Evolutionary conservation across 805 yeast species (phyloP), one percentile per base, ranked within the genome.

Genomic region (Nakazawaea molendinolei): DNA sequence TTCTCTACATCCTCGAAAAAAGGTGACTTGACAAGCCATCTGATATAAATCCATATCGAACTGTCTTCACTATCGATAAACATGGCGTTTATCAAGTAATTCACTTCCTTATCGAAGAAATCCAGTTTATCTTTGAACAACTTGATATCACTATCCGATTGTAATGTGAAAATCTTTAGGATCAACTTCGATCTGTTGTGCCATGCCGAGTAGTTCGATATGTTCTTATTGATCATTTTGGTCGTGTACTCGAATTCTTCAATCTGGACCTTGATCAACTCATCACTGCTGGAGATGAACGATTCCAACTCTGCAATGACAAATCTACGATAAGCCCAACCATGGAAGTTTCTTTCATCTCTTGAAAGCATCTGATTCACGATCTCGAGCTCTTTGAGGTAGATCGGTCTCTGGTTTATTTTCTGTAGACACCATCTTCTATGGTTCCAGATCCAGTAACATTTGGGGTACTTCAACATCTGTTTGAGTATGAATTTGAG

Each of bases 381-480:
- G 7, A 87, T 67, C 1, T 57, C 65, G 48, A 92, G 58, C 54
- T 92, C 98, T 4, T 36, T 23, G n/a, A 15, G 16, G 10, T 31
- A 36, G 2, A 36, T 17, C 22, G 50, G 53, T n/a, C 63, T 54
- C 92, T 94, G 86, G 36, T 79, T 60, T 8, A 80, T 74, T 24
- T 35, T 21, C 0, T 51, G 47, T 26, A 90, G 57, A 29, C 83
- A 71, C 97, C 98, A 92, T 8, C 72, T 60, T 24, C 98, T 66
- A 53, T 92, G 97, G 47, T 79, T 83, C 97, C 97, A 92, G 9
- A 92, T 79, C 96, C 97, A 92, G 52, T 92, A 92, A 27, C 89
- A 86, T 54, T 92, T 92, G 1, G 98, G 97, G 45, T 60, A 79
- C 38, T 66, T 58, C 37, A 71, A 72, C 47, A 92, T 58, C 44